These are phyloP conservation scores for Cystobasidium tubakii DNA, from an alignment of 768 basidiomycete genomes.

Conservation along the genomic window DNA sequence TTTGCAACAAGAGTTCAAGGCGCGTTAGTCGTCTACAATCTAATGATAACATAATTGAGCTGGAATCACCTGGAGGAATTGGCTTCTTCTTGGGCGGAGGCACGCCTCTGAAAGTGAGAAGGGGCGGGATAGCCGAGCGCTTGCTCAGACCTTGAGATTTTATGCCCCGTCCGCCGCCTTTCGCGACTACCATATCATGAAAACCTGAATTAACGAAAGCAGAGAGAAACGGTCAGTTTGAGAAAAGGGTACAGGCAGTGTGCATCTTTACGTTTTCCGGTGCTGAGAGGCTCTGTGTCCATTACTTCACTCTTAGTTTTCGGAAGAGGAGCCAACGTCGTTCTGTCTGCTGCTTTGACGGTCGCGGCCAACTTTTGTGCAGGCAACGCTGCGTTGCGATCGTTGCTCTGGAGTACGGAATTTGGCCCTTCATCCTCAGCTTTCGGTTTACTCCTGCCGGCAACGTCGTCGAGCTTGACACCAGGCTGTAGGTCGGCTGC, in stretches of 20 bases:
- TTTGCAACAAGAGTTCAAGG: no score
- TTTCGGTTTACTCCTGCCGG: no score
- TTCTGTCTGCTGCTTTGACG: background rate
- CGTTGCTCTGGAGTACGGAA: background rate
- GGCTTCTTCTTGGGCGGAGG: slow-evolving; percentile 26
- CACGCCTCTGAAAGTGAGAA: background rate
- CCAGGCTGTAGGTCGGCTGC: no score
- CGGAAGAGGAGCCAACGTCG: background rate
- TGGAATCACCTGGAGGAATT: slow-evolving; percentile 5
- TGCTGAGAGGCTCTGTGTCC: background rate
- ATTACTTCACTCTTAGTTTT: background rate
- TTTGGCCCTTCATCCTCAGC: no score
- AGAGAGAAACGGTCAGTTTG: background rate
- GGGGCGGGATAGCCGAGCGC: background rate
- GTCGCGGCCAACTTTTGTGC: background rate
- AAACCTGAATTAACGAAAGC: background rate
- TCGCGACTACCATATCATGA: slow-evolving; percentile 10
- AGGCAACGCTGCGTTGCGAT: background rate
- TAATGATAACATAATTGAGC: background rate
- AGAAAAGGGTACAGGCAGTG: background rate
- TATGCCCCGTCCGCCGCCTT: slow-evolving; percentile 12
- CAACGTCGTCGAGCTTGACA: no score
- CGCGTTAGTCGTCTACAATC: background rate
- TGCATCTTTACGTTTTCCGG: background rate
- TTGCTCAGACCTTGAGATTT: background rate